phyloP scores from a whole-genome alignment of 1,284 basidiomycete species.

The Moesziomyces sp. region DNA sequence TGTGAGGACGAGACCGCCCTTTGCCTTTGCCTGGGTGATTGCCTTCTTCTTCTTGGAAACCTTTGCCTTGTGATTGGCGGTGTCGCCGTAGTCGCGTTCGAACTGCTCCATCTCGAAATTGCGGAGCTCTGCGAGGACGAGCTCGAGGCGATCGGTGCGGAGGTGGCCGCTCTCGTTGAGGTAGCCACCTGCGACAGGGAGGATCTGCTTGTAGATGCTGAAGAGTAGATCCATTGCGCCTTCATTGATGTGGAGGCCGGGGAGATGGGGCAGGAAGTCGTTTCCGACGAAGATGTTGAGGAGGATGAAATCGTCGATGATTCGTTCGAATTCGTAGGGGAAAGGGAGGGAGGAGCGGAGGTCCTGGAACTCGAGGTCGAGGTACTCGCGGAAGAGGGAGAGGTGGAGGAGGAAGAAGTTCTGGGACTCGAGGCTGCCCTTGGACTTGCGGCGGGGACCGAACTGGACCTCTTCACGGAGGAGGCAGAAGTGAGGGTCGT shows the following conservation, averaged over 20 bases:
- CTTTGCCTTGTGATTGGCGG: slow-evolving; percentile 70
- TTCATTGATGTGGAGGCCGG: slow-evolving; percentile 96
- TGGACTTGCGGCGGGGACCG: slow-evolving; percentile 75
- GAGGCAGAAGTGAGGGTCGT: slow-evolving; percentile 98
- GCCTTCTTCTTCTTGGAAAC: slow-evolving; percentile 74
- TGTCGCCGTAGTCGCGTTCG: slow-evolving; percentile 86
- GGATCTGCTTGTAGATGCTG: slow-evolving; percentile 90
- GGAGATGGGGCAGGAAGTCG: slow-evolving; percentile 95
- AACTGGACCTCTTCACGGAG: slow-evolving; percentile 98
- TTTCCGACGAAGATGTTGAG: slow-evolving; percentile 97
- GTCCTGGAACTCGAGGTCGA: slow-evolving; percentile 87
- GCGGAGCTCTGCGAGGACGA: slow-evolving; percentile 87
- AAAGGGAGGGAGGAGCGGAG: slow-evolving; percentile 70
- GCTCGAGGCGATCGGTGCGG: slow-evolving; percentile 81
- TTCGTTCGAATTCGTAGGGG: slow-evolving; percentile 83
- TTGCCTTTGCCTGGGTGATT: slow-evolving; percentile 81
- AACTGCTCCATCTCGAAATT: slow-evolving; percentile 89
- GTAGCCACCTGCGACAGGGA: slow-evolving; percentile 89
- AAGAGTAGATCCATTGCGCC: slow-evolving; percentile 92
- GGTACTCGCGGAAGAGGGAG: slow-evolving; percentile 93
- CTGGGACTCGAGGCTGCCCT: slow-evolving; percentile 83
- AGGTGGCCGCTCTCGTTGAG: slow-evolving; percentile 90
- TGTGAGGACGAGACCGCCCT: slow-evolving; percentile 64
- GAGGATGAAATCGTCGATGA: slow-evolving; percentile 98
- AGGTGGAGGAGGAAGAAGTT: slow-evolving; percentile 96